phyloP scores from a whole-genome alignment of 2,329 filamentous ascomycete genomes.

The Trichophyton mentagrophytes region DNA sequence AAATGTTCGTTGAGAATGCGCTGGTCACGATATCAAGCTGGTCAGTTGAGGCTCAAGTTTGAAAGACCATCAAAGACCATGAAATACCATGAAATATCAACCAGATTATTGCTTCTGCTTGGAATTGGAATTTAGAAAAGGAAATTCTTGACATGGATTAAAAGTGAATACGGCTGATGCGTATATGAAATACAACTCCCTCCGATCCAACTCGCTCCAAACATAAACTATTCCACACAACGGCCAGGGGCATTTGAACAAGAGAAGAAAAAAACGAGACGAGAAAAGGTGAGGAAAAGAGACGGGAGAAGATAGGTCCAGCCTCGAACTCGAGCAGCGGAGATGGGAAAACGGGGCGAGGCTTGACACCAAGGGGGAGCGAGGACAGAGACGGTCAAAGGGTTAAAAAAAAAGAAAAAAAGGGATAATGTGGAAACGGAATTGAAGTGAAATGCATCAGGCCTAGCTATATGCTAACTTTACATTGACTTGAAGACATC shows the following conservation, averaged over 20 bases:
- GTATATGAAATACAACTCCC: background rate
- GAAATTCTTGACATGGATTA: background rate
- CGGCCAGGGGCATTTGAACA: background rate
- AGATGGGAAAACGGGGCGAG: too few species aligned
- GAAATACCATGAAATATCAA: too few species aligned
- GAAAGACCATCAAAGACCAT: background rate
- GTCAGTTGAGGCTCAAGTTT: background rate
- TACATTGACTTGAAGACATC: slow-evolving; percentile 31
- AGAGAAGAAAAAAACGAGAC: background rate
- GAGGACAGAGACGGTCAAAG: too few species aligned
- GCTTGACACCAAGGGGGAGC: too few species aligned
- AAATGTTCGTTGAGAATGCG: too few species aligned
- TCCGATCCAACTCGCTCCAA: background rate
- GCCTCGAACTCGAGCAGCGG: background rate
- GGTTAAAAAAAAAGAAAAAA: background rate
- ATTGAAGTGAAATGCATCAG: background rate
- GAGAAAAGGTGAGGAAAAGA: too few species aligned
- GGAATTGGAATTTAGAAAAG: background rate
- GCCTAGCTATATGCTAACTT: background rate
- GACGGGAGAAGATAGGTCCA: background rate
- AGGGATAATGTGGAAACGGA: background rate
- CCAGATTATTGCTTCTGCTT: too few species aligned
- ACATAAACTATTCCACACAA: background rate
- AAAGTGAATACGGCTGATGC: background rate
- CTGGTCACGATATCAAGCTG: background rate